A percentile compares a stretch with the other conserved stretches of the same genome.
Evolutionary conservation across 2,329 filamentous ascomycete genomes (phyloP).

Genomic region (Zymoseptoria crescenta): DNA sequence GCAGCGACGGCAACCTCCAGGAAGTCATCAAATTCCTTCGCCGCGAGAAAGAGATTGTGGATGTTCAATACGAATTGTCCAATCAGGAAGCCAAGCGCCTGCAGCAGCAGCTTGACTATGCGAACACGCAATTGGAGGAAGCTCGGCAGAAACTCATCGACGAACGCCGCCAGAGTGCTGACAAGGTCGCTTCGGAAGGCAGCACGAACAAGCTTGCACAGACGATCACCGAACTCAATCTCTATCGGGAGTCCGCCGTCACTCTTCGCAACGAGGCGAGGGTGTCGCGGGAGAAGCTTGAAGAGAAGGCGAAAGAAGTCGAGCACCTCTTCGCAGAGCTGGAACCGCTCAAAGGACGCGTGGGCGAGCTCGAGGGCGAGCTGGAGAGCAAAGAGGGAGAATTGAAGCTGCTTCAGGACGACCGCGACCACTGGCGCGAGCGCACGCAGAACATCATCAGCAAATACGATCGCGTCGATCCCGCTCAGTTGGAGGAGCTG

Average conservation of each 20-base stretch:
- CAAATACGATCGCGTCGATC: constrained; percentile 92
- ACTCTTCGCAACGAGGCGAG: constrained; percentile 81
- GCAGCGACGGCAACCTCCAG: constrained; percentile 59
- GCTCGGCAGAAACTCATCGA: constrained; percentile 81
- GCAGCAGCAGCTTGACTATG: constrained; percentile 82
- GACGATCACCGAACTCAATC: constrained; percentile 89
- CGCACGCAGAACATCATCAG: constrained; percentile 90
- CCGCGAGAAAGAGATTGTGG: constrained; percentile 93
- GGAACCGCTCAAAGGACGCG: constrained; percentile 71
- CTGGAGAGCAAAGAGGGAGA: constrained; percentile 77
- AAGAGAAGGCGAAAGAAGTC: constrained; percentile 66
- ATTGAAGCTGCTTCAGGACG: constrained; percentile 78
- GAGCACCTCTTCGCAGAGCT: constrained; percentile 67
- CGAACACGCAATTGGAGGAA: constrained; percentile 82
- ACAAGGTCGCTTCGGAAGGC: constrained; percentile 63
- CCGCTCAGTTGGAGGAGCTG: constrained; percentile 81
- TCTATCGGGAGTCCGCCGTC: constrained; percentile 90
- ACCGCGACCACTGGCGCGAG: constrained; percentile 92
- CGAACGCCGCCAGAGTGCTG: constrained; percentile 68
- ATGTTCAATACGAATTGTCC: constrained; percentile 90
- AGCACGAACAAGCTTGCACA: constrained; percentile 88
- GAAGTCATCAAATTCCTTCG: constrained; percentile 88
- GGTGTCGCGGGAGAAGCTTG: constrained; percentile 66
- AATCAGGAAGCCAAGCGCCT: constrained; percentile 79
- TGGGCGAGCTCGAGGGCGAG: constrained; percentile 75